Conservation (phyloP, 495 filamentous ascomycete species). For the Aspergillus ostianus region DNA sequence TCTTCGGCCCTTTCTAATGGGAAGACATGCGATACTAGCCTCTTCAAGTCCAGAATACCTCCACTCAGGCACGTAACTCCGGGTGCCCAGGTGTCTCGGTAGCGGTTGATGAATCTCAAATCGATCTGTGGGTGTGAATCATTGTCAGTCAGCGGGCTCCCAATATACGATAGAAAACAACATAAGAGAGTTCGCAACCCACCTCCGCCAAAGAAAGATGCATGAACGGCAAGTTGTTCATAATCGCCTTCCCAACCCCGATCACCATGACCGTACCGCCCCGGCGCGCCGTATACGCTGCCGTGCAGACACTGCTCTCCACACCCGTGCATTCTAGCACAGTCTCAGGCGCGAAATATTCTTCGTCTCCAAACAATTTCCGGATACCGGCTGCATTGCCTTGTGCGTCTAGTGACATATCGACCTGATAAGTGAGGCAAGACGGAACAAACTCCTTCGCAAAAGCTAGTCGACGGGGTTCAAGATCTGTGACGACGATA, state of each 20-base stretch:
- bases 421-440: constrained; percentile 52
- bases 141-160: too few species aligned
- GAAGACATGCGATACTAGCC: constrained; percentile 68
- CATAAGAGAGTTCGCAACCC: constrained; percentile 4
- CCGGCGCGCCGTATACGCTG: constrained; percentile 53
- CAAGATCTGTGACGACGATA: constrained; percentile 62
- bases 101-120: constrained; percentile 64
- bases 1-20: constrained; percentile 55
- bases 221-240: constrained; percentile 68
- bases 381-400: constrained; percentile 54
- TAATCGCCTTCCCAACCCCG: constrained; percentile 57
- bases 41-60: constrained; percentile 56
- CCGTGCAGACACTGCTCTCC: constrained; percentile 57
- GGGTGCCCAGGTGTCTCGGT: constrained; percentile 60
- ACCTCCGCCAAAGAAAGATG: constrained; percentile 58
- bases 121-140: constrained; percentile 50
- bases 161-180: too few species aligned
- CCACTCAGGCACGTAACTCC: constrained; percentile 47
- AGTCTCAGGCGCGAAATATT: constrained; percentile 53
- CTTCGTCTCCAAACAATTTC: constrained; percentile 42
- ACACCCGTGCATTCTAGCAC: constrained; percentile 66
- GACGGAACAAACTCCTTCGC: constrained; percentile 57
- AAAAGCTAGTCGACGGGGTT: constrained; percentile 54
- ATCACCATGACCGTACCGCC: constrained; percentile 63
- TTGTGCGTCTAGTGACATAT: constrained; percentile 41